These are phyloP conservation scores for Nemania serpens DNA, from an alignment of 2,329 filamentous ascomycete genomes.

Conservation along the genomic window DNA sequence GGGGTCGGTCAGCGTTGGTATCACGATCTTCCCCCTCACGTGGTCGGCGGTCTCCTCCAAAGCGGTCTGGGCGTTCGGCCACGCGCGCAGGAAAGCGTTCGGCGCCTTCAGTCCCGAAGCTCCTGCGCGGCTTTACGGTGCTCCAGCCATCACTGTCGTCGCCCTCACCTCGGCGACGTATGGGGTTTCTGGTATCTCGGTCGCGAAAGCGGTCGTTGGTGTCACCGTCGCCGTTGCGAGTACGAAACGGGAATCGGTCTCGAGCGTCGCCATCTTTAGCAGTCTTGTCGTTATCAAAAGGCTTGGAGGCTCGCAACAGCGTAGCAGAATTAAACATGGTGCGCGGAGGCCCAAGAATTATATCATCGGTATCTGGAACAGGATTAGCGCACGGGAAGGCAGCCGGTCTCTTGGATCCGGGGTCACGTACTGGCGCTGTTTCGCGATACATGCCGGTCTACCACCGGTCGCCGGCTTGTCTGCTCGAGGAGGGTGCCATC, in stretches of 20 bases:
- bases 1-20: conserved; percentile 55
- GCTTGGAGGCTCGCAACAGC: conserved; percentile 52
- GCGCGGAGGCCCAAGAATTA: conserved; percentile 83
- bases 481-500: conserved; percentile 54
- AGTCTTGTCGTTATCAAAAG: conserved; percentile 58
- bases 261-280: conserved; percentile 55
- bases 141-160: conserved; percentile 76
- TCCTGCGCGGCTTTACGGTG: conserved; percentile 74
- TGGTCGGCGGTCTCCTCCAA: conserved; percentile 46
- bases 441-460: conserved; percentile 60
- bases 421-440: conserved; percentile 59
- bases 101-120: conserved; percentile 72
- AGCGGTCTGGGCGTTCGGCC: conserved; percentile 55
- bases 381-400: conserved; percentile 36
- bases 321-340: conserved; percentile 81
- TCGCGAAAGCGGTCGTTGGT: conserved; percentile 43
- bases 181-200: conserved; percentile 51
- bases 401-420: background rate
- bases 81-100: conserved; percentile 72
- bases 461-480: conserved; percentile 55
- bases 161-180: conserved; percentile 58
- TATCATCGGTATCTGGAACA: conserved; percentile 71
- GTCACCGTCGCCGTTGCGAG: conserved; percentile 56
- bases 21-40: conserved; percentile 55
- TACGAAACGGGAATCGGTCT: conserved; percentile 66